These are phyloP conservation scores for Rugonectria rugulosa DNA, from an alignment of 2,329 filamentous ascomycete species.

Conservation along the genomic window DNA sequence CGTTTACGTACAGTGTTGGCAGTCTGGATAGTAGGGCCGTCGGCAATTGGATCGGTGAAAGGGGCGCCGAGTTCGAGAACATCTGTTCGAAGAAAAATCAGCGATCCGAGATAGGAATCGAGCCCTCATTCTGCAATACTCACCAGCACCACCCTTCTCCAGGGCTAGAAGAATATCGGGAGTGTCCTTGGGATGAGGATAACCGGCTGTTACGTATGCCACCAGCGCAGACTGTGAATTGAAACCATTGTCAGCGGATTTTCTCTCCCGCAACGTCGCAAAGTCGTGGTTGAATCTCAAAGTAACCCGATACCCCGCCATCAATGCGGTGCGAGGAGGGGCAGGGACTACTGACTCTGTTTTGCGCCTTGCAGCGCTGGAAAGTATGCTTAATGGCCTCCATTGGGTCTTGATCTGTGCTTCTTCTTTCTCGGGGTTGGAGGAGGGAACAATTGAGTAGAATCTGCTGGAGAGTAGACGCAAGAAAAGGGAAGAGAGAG, in stretches of 20 bases:
- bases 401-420: slow-evolving; percentile 49
- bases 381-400: slow-evolving; percentile 67
- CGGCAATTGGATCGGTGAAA: slow-evolving; percentile 97
- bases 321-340: slow-evolving; percentile 36
- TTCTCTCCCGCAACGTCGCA: slow-evolving; percentile 4
- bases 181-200: slow-evolving; percentile 81
- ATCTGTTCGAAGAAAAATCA: slow-evolving; percentile 56
- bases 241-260: slow-evolving; percentile 28
- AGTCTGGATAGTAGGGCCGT: slow-evolving; percentile 95
- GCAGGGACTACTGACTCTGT: slow-evolving; percentile 55
- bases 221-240: slow-evolving; percentile 77
- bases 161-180: slow-evolving; percentile 85
- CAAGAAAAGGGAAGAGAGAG: slow-evolving; percentile 3
- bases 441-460: background rate
- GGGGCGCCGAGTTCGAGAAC: slow-evolving; percentile 95
- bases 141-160: slow-evolving; percentile 92
- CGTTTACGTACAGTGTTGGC: slow-evolving; percentile 77
- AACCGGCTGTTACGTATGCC: slow-evolving; percentile 96
- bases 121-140: slow-evolving; percentile 36
- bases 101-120: background rate
- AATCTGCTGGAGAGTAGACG: slow-evolving; percentile 1
- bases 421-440: slow-evolving; percentile 4
- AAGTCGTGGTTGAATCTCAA: slow-evolving; percentile 5
- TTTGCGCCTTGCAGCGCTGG: slow-evolving; percentile 65
- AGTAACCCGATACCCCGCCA: slow-evolving; percentile 35